Evolutionary conservation across 2,329 filamentous ascomycete genomes (phyloP).

Genomic region (Magnaporthiopsis rhizophila): DNA sequence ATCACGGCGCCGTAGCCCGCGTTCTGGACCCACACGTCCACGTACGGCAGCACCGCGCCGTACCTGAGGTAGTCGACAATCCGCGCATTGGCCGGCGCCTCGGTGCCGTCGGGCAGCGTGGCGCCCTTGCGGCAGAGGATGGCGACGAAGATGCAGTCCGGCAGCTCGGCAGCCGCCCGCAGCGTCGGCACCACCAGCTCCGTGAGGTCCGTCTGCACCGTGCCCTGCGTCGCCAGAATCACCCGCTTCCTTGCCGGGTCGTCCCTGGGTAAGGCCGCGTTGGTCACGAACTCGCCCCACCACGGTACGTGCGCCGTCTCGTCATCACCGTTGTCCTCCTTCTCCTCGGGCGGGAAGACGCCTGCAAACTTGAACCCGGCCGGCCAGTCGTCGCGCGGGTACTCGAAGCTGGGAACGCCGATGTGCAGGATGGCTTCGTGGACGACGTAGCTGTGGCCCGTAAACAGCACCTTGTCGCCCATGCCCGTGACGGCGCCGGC

Average conservation of each 20-base stretch:
- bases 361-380: slow-evolving; percentile 25
- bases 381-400: slow-evolving; percentile 29
- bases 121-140: slow-evolving; percentile 28
- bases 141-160: slow-evolving; percentile 23
- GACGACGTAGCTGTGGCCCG: slow-evolving; percentile 26
- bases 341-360: slow-evolving; percentile 19
- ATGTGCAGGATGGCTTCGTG: slow-evolving; percentile 27
- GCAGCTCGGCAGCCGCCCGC: slow-evolving; percentile 18
- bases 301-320: slow-evolving; percentile 15
- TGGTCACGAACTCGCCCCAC: slow-evolving; percentile 25
- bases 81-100: slow-evolving; percentile 22
- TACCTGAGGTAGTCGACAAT: slow-evolving; percentile 30
- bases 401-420: slow-evolving; percentile 29
- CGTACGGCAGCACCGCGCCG: slow-evolving; percentile 27
- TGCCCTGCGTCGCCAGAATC: slow-evolving; percentile 31
- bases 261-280: slow-evolving; percentile 13
- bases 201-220: slow-evolving; percentile 28
- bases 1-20: slow-evolving; percentile 32
- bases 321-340: slow-evolving; percentile 1
- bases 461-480: slow-evolving; percentile 18
- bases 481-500: slow-evolving; percentile 18
- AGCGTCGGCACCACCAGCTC: slow-evolving; percentile 31
- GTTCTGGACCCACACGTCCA: slow-evolving; percentile 31
- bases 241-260: slow-evolving; percentile 19
- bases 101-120: slow-evolving; percentile 12